Evolutionary conservation across 1,284 basidiomycete genomes (phyloP), one percentile per base, ranked within the genome.

Genomic region (Porodaedalea pini): DNA sequence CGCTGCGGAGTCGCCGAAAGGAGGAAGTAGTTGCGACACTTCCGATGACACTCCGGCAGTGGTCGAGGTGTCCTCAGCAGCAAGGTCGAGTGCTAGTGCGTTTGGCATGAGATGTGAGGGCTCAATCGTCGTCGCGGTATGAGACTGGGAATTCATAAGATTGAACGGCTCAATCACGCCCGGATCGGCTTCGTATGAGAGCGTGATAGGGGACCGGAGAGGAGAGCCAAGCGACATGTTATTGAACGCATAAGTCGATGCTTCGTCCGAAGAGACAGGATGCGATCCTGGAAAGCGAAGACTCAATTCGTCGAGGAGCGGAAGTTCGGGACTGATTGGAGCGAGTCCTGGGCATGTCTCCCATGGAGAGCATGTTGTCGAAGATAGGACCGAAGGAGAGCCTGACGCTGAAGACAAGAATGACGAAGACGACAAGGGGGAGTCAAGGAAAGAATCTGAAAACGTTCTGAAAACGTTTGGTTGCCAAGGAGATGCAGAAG

Each of bases 351-450:
- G 58, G 23, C 54, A 57, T 15, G 58, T 61, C 56, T 61, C 55
- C 59, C 59, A 61, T 15, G 59, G 59, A 21, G 59, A 61, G 51
- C 59, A 57, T n/a, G 59, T 57, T n/a, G 50, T 27, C 7, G 58
- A 60, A 23, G 53, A 51, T 37, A 36, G 27, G 23, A 48, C 23
- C 39, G 40, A 41, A 19, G 56, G 56, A 17, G 56, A 58, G 13
- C 51, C 27, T 13, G 56, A 55, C n/a, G 44, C 39, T 32, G 57
- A 57, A 43, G 55, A 51, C 27, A 57, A 23, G 17, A 51, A 57
- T 7, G 50, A 57, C n/a, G 58, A 56, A 39, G 54, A 56, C 21
- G 58, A 56, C 25, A 50, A 8, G 52, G 58, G 58, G 5, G 58
- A 60, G 36, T 60, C 58, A 7, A 43, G 15, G 41, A 52, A 60